phyloP scores from a whole-genome alignment of 2,329 filamentous ascomycete species.

The Pestalotiopsis sp. region DNA sequence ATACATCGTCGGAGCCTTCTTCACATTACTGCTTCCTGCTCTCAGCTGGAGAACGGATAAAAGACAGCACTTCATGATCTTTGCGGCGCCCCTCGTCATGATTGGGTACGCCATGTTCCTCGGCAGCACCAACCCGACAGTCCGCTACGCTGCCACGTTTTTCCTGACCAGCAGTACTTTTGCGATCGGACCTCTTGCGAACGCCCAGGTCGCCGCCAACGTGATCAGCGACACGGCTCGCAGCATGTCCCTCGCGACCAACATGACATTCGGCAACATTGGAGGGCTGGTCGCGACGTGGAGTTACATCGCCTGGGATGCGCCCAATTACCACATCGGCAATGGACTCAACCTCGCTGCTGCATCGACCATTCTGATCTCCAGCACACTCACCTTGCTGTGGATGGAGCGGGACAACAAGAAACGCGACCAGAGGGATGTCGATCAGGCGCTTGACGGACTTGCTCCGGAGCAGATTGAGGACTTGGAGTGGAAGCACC shows the following conservation, averaged over 20 bases:
- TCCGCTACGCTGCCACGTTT: conserved; percentile 71
- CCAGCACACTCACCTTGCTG: conserved; percentile 21
- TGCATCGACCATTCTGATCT: conserved; percentile 49
- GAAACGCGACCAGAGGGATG: background rate
- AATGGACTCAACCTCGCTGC: conserved; percentile 70
- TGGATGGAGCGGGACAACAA: conserved; percentile 11
- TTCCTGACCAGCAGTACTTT: conserved; percentile 66
- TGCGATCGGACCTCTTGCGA: conserved; percentile 62
- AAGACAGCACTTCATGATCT: conserved; percentile 61
- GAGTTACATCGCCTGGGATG: conserved; percentile 65
- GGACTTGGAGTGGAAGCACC: conserved; percentile 3
- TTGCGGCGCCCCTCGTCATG: conserved; percentile 64
- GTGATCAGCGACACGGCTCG: conserved; percentile 71
- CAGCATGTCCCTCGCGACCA: conserved; percentile 64
- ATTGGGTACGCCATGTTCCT: conserved; percentile 72
- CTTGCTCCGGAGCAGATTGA: background rate
- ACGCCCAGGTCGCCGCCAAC: conserved; percentile 68
- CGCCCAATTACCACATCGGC: conserved; percentile 67
- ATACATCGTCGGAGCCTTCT: conserved; percentile 68
- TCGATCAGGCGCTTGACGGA: background rate
- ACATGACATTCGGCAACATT: conserved; percentile 73
- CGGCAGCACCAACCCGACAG: conserved; percentile 47
- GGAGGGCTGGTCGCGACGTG: conserved; percentile 68
- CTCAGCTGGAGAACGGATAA: conserved; percentile 61
- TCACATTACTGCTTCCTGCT: conserved; percentile 61